Conservation (phyloP, 1,139 yeast genomes). For the Saccharomyces hybrid region DNA sequence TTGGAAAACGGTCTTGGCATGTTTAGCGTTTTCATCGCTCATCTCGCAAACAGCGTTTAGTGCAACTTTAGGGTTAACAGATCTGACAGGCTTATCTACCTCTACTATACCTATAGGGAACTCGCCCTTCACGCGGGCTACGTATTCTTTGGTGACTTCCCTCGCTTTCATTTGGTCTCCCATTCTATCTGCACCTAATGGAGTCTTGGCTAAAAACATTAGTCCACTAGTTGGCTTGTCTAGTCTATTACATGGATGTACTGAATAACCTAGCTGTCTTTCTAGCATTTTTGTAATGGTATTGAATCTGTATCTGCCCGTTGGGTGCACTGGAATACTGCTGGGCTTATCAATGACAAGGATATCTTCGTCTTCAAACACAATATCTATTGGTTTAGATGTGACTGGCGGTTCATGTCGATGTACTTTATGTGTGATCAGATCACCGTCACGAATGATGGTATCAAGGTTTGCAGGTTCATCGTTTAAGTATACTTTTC, state of each 20-base stretch:
- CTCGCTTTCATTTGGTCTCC: constrained; percentile 69
- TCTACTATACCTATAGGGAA: constrained; percentile 52
- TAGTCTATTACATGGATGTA: constrained; percentile 84
- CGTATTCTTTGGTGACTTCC: constrained; percentile 70
- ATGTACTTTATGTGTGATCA: constrained; percentile 73
- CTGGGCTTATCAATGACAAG: constrained; percentile 89
- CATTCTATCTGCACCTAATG: constrained; percentile 72
- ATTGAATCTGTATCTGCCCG: constrained; percentile 84
- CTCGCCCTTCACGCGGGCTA: constrained; percentile 81
- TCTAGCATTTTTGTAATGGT: constrained; percentile 77
- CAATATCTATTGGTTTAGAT: constrained; percentile 60
- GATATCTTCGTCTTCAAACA: constrained; percentile 69
- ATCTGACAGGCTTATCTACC: constrained; percentile 62
- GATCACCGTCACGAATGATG: constrained; percentile 72
- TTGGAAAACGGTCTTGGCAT: constrained; percentile 41
- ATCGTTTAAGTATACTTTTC: constrained; percentile 67
- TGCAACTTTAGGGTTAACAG: constrained; percentile 73
- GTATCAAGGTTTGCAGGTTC: constrained; percentile 58
- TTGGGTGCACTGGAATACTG: constrained; percentile 93
- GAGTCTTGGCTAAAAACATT: constrained; percentile 82
- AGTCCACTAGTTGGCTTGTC: constrained; percentile 89
- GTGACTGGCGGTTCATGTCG: constrained; percentile 90
- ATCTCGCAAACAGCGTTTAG: constrained; percentile 49
- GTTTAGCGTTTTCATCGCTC: constrained; percentile 57
- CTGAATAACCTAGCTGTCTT: constrained; percentile 53